Evolutionary conservation across 352 stramenopile species (phyloP).

Genomic region (Phytophthora idaei): DNA sequence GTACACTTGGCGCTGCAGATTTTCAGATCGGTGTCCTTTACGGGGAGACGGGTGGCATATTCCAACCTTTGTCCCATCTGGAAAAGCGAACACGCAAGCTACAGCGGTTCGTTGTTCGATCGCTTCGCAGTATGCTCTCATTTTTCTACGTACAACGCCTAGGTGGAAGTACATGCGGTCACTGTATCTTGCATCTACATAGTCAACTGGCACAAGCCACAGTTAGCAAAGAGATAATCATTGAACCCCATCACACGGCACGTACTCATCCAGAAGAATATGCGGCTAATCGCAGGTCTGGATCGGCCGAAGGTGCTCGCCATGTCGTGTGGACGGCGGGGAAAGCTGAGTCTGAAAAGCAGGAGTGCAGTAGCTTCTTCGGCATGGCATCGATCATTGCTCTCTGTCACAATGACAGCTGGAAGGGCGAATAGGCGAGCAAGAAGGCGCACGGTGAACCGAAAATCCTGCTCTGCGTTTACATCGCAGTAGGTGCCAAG

Average conservation of each 20-base stretch:
- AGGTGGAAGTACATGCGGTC: neutral
- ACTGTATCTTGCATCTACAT: neutral
- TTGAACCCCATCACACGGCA: neutral
- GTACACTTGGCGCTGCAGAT: slow-evolving; percentile 7
- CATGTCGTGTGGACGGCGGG: slow-evolving; percentile 7
- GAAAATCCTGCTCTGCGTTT: slow-evolving; percentile 9
- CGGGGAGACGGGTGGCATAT: slow-evolving; percentile 2
- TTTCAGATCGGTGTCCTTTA: neutral
- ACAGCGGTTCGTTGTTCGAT: neutral
- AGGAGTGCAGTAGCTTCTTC: slow-evolving; percentile 3
- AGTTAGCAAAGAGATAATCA: neutral
- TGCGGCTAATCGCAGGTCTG: neutral
- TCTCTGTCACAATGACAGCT: neutral
- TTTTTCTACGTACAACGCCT: neutral
- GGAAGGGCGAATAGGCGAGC: slow-evolving; percentile 2
- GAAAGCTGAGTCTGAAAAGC: slow-evolving; percentile 1
- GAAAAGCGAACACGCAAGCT: neutral
- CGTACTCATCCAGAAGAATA: slow-evolving; percentile 11
- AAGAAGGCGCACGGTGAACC: neutral
- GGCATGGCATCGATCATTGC: neutral
- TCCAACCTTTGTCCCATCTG: neutral
- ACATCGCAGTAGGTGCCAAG: neutral
- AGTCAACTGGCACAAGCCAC: slow-evolving; percentile 3
- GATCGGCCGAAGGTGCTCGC: slow-evolving; percentile 4
- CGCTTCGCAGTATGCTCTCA: neutral